Conservation (phyloP, 2,329 filamentous ascomycete genomes). For the Talaromyces amestolkiae region DNA sequence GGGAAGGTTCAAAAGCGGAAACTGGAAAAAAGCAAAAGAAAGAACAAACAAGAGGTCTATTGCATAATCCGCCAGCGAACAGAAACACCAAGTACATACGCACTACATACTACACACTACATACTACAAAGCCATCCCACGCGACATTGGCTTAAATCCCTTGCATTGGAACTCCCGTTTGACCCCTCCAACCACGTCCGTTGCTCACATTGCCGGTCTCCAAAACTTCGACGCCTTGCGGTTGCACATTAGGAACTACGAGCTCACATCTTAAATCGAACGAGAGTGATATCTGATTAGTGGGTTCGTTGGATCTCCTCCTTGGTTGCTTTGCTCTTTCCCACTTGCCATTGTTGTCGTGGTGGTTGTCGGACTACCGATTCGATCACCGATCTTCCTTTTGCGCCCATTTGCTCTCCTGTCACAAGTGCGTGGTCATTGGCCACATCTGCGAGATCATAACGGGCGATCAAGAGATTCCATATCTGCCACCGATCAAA, state of each 20-base stretch:
- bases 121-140: conserved; percentile 16
- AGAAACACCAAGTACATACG: background rate
- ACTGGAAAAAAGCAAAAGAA: background rate
- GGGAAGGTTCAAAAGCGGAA: background rate
- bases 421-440: background rate
- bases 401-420: background rate
- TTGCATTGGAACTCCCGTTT: conserved; percentile 14
- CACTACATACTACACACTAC: conserved; percentile 13
- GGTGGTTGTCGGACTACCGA: background rate
- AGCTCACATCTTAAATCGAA: conserved; percentile 2
- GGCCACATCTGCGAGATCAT: background rate
- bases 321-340: background rate
- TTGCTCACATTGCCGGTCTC: conserved; percentile 9
- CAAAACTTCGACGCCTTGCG: conserved; percentile 1
- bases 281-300: conserved; percentile 6
- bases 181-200: conserved; percentile 16
- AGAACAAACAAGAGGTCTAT: conserved; percentile 4
- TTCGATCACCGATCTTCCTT: background rate
- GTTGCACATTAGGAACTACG: background rate
- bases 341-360: background rate
- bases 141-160: conserved; percentile 18
- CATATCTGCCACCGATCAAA: background rate
- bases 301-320: background rate
- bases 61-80: conserved; percentile 7
- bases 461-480: background rate